Percentiles rank a stretch among this genome's conserved stretches.
phyloP scores from a whole-genome alignment of 352 stramenopile species.

The Peronosclerospora sorghi region DNA sequence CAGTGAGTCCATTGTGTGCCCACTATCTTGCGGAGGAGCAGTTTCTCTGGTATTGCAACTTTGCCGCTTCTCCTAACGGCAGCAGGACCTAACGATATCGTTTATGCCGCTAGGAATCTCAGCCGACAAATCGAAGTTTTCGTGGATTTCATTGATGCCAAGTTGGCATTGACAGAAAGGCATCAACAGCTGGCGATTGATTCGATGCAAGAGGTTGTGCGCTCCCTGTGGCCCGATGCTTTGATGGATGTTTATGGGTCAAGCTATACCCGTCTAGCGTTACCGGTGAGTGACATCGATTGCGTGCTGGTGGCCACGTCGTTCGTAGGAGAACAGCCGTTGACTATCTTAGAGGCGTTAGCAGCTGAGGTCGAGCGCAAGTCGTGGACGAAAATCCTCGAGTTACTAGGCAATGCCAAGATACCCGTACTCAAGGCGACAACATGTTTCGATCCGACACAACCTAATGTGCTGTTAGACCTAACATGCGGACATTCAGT shows the following conservation, averaged over 20 bases:
- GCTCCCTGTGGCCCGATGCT: slow-evolving; percentile 76
- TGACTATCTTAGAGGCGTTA: slow-evolving; percentile 85
- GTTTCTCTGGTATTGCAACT: slow-evolving; percentile 21
- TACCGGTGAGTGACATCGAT: slow-evolving; percentile 94
- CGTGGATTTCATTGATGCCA: slow-evolving; percentile 34
- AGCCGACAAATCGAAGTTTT: slow-evolving; percentile 44
- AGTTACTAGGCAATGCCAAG: slow-evolving; percentile 89
- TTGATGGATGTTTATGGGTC: slow-evolving; percentile 94
- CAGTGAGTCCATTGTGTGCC: slow-evolving; percentile 12
- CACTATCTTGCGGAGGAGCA: slow-evolving; percentile 19
- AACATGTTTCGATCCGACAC: slow-evolving; percentile 21
- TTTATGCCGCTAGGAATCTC: slow-evolving; percentile 22
- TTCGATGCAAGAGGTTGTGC: slow-evolving; percentile 32
- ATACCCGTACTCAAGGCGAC: slow-evolving; percentile 95
- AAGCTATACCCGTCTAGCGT: slow-evolving; percentile 90
- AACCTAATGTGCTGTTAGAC: slow-evolving; percentile 76
- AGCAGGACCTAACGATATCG: slow-evolving; percentile 3
- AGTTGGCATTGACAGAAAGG: slow-evolving; percentile 24
- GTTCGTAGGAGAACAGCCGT: slow-evolving; percentile 57
- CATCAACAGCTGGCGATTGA: slow-evolving; percentile 41
- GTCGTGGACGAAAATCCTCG: slow-evolving; percentile 76
- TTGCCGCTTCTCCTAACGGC: neutral
- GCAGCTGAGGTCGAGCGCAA: slow-evolving; percentile 71
- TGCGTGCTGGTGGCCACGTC: slow-evolving; percentile 89
- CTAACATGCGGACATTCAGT: slow-evolving; percentile 91